Percentiles rank a stretch among this genome's conserved stretches.
These are phyloP conservation scores for Acacia confusa DNA, from an alignment of 306 rosid species.

Conservation along the genomic window DNA sequence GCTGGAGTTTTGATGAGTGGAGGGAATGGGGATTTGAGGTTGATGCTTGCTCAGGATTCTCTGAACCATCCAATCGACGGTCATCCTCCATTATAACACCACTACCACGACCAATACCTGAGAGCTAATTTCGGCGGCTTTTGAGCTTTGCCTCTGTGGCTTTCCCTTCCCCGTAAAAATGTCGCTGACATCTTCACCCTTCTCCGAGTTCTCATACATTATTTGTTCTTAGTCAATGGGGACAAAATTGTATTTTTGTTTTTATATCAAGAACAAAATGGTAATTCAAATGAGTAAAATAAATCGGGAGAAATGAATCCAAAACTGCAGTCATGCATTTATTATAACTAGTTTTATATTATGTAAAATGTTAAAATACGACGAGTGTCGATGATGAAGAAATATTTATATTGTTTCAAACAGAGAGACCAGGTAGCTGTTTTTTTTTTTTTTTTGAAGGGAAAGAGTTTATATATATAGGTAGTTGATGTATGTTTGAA, in stretches of 20 bases:
- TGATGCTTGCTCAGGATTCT: not conserved
- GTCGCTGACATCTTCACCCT: not conserved
- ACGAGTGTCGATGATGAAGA: too few species aligned
- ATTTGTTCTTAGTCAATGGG: not conserved
- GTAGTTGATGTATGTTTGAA: too few species aligned
- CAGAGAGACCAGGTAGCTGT: too few species aligned
- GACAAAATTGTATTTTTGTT: not conserved
- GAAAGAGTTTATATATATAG: too few species aligned
- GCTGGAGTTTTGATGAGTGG: not conserved
- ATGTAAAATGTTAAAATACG: too few species aligned
- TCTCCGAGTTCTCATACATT: not conserved
- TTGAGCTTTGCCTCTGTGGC: not conserved
- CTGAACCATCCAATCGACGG: not conserved
- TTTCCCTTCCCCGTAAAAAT: not conserved
- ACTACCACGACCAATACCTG: not conserved
- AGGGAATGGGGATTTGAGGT: not conserved
- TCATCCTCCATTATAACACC: not conserved
- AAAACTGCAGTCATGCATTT: too few species aligned
- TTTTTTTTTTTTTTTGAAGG: too few species aligned
- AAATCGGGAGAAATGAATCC: not conserved
- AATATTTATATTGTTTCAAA: too few species aligned
- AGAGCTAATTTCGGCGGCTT: not conserved
- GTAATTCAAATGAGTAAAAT: not conserved
- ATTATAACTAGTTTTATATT: too few species aligned
- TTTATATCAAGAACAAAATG: not conserved